Evolutionary conservation across 1,139 yeast species (phyloP).

Genomic region (Diutina mesorugosa): DNA sequence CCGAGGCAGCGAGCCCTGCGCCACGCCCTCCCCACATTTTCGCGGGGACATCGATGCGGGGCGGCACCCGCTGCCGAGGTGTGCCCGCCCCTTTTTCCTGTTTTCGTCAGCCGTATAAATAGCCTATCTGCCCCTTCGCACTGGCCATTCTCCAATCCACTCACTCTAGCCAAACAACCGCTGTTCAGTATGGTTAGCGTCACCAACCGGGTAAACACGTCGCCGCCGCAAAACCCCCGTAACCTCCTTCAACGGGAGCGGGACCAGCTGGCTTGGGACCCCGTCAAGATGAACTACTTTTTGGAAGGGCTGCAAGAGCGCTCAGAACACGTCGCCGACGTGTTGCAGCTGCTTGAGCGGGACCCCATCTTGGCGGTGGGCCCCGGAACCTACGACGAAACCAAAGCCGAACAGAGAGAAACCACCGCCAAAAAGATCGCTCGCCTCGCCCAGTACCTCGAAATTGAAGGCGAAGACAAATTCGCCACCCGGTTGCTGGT

Average conservation of each 20-base stretch:
- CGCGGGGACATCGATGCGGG: not conserved
- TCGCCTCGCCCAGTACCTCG: constrained; percentile 31
- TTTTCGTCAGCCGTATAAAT: not conserved
- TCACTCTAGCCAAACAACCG: not conserved
- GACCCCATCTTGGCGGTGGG: constrained; percentile 32
- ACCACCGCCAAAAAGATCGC: constrained; percentile 30
- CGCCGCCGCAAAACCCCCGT: constrained; percentile 22
- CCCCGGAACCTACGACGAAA: constrained; percentile 24
- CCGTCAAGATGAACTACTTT: constrained; percentile 31
- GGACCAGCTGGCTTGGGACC: constrained; percentile 20
- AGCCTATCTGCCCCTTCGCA: too few relatives aligned
- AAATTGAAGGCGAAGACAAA: constrained; percentile 21
- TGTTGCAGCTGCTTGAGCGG: constrained; percentile 34
- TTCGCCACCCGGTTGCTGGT: constrained; percentile 25
- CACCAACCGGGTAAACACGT: constrained; percentile 6
- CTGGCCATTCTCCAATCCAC: not conserved
- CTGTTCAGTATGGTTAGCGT: constrained; percentile 3
- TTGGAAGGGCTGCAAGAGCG: constrained; percentile 29
- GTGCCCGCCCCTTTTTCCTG: not conserved
- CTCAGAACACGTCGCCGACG: constrained; percentile 17
- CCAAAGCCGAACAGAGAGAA: constrained; percentile 29
- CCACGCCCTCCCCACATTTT: not conserved
- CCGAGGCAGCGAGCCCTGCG: not conserved
- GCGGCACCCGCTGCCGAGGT: not conserved
- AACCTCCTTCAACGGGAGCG: constrained; percentile 23